Percentiles rank a stretch among this genome's conserved stretches.
Evolutionary conservation across 345 rosid genomes (phyloP).

Genomic region (Diplotaxis tenuifolia): DNA sequence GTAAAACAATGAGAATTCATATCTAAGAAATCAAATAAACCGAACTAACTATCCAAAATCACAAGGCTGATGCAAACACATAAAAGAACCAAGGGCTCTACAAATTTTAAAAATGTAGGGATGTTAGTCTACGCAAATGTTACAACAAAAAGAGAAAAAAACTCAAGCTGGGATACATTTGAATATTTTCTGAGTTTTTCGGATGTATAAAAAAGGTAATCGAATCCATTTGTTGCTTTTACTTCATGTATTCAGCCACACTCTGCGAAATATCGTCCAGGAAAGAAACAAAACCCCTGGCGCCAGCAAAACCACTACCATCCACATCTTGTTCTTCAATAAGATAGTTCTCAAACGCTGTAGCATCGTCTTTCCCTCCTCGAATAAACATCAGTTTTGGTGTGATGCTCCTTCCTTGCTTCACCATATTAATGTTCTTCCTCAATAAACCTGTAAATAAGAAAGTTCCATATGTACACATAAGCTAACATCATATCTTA

Average conservation of each 20-base stretch:
- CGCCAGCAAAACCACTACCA: slow-evolving; percentile 77
- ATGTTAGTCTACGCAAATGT: background rate
- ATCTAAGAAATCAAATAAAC: too few relatives aligned
- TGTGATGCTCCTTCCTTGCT: slow-evolving; percentile 85
- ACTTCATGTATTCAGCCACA: slow-evolving; percentile 83
- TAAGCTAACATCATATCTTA: background rate
- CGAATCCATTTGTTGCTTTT: slow-evolving; percentile 10
- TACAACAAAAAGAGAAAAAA: background rate
- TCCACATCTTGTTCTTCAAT: slow-evolving; percentile 98
- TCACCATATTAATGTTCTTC: slow-evolving; percentile 71
- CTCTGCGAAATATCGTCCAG: slow-evolving; percentile 78
- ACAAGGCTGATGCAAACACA: background rate
- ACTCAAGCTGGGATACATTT: background rate
- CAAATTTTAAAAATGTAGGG: background rate
- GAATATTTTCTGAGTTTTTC: background rate
- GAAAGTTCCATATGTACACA: background rate
- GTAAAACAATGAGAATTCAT: too few relatives aligned
- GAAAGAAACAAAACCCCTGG: slow-evolving; percentile 91
- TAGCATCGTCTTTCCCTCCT: slow-evolving; percentile 84
- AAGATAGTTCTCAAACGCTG: slow-evolving; percentile 78
- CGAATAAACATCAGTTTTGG: slow-evolving; percentile 79
- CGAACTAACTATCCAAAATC: background rate
- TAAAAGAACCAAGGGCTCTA: background rate
- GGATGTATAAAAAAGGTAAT: slow-evolving; percentile 2
- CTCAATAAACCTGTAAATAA: slow-evolving; percentile 63